phyloP scores from a whole-genome alignment of 352 stramenopile genomes.

The Globisporangium viniferum region DNA sequence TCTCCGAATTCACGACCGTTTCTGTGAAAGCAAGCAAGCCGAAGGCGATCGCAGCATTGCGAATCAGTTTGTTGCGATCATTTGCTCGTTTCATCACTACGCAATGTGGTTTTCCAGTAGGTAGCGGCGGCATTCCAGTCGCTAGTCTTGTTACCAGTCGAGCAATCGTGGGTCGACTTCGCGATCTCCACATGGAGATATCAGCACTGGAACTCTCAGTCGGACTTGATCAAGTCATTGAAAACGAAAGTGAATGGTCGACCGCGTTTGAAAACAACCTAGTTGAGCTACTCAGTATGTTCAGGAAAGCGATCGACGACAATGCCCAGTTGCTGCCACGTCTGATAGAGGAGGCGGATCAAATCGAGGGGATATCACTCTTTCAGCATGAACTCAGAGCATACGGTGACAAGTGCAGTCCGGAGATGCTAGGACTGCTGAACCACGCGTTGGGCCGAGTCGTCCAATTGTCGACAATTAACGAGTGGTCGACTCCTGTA shows the following conservation, averaged over 20 bases:
- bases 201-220: not conserved
- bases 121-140: not conserved
- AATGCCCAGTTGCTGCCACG: not conserved
- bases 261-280: not conserved
- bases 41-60: not conserved
- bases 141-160: not conserved
- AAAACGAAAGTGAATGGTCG: not conserved
- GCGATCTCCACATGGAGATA: not conserved
- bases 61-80: not conserved
- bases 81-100: not conserved
- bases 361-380: not conserved
- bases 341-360: not conserved
- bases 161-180: not conserved
- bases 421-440: not conserved
- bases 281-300: not conserved
- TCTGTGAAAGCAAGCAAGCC: not conserved
- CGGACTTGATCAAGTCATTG: not conserved
- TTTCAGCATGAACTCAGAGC: constrained; percentile 3
- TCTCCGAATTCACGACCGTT: not conserved
- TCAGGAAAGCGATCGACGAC: not conserved
- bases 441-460: not conserved
- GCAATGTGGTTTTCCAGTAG: not conserved
- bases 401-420: not conserved
- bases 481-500: not conserved
- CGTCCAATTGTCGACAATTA: not conserved